These are phyloP conservation scores for Backusella macrospora DNA, from an alignment of 192 early-diverging fungal genomes.

Conservation along the genomic window DNA sequence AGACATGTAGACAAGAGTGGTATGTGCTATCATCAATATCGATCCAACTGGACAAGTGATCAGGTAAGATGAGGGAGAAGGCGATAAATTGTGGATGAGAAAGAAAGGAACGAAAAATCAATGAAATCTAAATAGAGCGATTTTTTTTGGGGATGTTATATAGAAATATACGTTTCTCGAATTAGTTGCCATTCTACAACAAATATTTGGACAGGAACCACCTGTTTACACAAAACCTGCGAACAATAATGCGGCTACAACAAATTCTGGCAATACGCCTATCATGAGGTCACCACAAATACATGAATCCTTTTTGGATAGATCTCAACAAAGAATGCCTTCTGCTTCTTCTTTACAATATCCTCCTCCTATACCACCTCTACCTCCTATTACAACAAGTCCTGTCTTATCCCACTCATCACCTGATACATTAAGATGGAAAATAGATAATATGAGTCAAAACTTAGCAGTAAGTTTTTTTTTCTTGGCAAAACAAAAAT, in stretches of 20 bases:
- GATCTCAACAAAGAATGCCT: neutral
- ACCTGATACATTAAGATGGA: constrained; percentile 2
- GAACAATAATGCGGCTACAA: constrained; percentile 39
- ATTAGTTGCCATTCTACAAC: constrained; percentile 67
- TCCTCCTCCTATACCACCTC: constrained; percentile 8
- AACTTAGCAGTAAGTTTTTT: constrained; percentile 20
- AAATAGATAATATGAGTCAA: constrained; percentile 17
- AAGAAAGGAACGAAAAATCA: neutral
- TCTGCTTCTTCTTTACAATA: constrained; percentile 19
- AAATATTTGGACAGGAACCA: constrained; percentile 73
- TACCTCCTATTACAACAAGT: constrained; percentile 19
- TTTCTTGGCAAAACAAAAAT: neutral
- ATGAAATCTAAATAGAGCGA: neutral
- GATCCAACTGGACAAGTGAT: constrained; percentile 72
- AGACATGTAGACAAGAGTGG: constrained; percentile 87
- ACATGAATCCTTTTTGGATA: constrained; percentile 35
- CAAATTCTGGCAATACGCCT: constrained; percentile 39
- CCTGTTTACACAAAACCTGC: constrained; percentile 72
- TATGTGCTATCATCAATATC: constrained; percentile 81
- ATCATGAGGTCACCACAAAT: constrained; percentile 27
- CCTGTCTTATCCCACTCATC: neutral
- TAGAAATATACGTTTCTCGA: constrained; percentile 54
- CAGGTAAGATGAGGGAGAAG: constrained; percentile 24
- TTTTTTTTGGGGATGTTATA: constrained; percentile 11
- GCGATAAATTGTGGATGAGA: too few species aligned